Evolutionary conservation across 306 rosid genomes (phyloP), one percentile per base, ranked within the genome.

Genomic region (Betula pendula): DNA sequence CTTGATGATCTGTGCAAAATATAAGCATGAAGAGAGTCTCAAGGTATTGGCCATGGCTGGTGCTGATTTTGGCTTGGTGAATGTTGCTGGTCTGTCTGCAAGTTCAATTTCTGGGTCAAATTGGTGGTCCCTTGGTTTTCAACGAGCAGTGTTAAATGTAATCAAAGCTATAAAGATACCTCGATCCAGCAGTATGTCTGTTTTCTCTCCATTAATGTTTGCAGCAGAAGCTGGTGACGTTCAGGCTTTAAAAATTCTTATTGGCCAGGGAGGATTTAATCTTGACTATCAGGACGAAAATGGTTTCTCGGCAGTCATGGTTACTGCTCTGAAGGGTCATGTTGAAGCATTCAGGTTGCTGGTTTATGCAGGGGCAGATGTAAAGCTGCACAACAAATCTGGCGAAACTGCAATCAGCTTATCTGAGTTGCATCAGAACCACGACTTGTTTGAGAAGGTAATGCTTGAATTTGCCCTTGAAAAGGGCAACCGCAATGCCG

Each of bases 401-500:
- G 96, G 98, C 24, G 89, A 92, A 83, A 89, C 97, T 22, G 92
- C 97, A 45, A 82, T 94, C 56, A 81, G 86, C 31, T 71, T 94
- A 58, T 88, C 96, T 17, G 81, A 84, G 68, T 51, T 79, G 35
- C 87, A 84, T 85, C 88, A 66, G 8, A 94, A 88, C 40, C 74
- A 75, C 43, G 95, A 92, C 75, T 85, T 90, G 35, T 89, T 92
- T 56, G 98, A 94, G 88, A 85, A 89, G 82, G 96, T 90, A 65
- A 89, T 94, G 96, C 93, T 94, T 38, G 95, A 94, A 82, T 92
- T 83, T 60, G 89, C 96, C 29, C 92, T 94, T 2, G 97, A 94
- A 81, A 89, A 85, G 84, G 98, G 97, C 50, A 88, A 85, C 63
- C 84, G 72, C 42, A 77, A 86, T 59, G 86, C 90, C 0, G 91